A percentile compares a stretch with the other conserved stretches of the same genome.
Evolutionary conservation across 805 yeast genomes (phyloP).

Genomic region (Lipomyces japonicus): DNA sequence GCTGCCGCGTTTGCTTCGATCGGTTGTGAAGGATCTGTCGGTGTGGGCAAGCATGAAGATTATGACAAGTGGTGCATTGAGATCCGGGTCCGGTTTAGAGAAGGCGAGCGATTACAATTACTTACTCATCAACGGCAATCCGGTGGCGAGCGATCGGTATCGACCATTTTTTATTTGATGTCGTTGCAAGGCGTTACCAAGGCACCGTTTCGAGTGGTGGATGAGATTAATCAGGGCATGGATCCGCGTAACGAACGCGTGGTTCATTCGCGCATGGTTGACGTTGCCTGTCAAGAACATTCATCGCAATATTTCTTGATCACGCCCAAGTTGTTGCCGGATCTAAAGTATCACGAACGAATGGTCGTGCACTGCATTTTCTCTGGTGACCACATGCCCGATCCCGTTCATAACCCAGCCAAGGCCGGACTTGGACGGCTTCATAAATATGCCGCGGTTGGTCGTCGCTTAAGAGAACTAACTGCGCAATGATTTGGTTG

Average conservation of each 20-base stretch:
- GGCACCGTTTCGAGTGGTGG: conserved; percentile 93
- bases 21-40: conserved; percentile 84
- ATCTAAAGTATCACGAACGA: conserved; percentile 66
- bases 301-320: conserved; percentile 83
- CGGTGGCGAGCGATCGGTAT: conserved; percentile 96
- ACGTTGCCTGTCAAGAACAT: conserved; percentile 64
- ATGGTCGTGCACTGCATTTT: conserved; percentile 85
- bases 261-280: conserved; percentile 81
- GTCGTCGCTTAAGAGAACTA: conserved; percentile 3
- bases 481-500: not conserved
- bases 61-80: conserved; percentile 78
- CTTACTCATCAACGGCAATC: conserved; percentile 88
- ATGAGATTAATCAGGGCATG: conserved; percentile 99
- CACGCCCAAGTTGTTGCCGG: conserved; percentile 84
- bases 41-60: conserved; percentile 49
- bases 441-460: conserved; percentile 15
- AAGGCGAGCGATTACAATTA: conserved; percentile 61
- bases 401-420: not conserved
- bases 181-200: conserved; percentile 82
- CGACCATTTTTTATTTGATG: conserved; percentile 86
- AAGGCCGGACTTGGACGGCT: conserved; percentile 16
- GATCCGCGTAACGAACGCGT: conserved; percentile 86
- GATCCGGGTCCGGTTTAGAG: conserved; percentile 81
- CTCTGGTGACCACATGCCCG: conserved; percentile 43
- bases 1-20: conserved; percentile 62